Evolutionary conservation across 805 yeast species (phyloP), one percentile per base, ranked within the genome.

Genomic region (Brettanomyces custersianus): DNA sequence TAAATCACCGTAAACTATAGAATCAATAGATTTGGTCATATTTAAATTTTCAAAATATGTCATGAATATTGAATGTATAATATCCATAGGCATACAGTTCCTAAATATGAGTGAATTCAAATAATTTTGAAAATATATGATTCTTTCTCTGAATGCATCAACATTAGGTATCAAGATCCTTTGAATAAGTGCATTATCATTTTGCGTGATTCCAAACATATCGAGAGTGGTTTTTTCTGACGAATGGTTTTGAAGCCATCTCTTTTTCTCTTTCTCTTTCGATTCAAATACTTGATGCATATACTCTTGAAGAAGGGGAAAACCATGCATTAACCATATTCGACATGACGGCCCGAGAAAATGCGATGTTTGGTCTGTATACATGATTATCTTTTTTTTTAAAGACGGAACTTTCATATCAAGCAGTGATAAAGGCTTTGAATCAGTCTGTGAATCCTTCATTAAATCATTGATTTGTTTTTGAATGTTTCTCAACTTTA

Each of bases 101-200:
- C 39, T 20, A 20, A 42, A 37, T 11, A 46, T 30, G 4, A 45
- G 22, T 5, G 12, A 5, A 21, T 43, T 46, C 23, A 54, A 29
- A n/a, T 45, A 19, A 10, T 15, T 17, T 5, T 32, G 42, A 25
- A 51, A 50, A 29, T 38, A 46, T 2, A 29, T 34, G 3, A 54
- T 9, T 32, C 52, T 34, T 33, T 53, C 57, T 4, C 34, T n/a
- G 13, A 49, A 29, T 2, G 55, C 54, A 6, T 40, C 38, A 26
- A 40, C 42, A 29, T 45, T 28, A 2, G 47, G 47, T 11, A 19
- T 11, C 3, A 41, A 19, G 7, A 38, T 16, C 9, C 22, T 20
- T 4, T 30, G 31, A n/a, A 47, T 37, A 4, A 15, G 3, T 7
- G 41, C 12, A 8, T 7, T 12, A n/a, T 22, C 20, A n/a, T 11